Evolutionary conservation across 78 protist genomes (phyloP), one percentile per base, ranked within the genome.

Genomic region (Emiliania huxleyi): DNA sequence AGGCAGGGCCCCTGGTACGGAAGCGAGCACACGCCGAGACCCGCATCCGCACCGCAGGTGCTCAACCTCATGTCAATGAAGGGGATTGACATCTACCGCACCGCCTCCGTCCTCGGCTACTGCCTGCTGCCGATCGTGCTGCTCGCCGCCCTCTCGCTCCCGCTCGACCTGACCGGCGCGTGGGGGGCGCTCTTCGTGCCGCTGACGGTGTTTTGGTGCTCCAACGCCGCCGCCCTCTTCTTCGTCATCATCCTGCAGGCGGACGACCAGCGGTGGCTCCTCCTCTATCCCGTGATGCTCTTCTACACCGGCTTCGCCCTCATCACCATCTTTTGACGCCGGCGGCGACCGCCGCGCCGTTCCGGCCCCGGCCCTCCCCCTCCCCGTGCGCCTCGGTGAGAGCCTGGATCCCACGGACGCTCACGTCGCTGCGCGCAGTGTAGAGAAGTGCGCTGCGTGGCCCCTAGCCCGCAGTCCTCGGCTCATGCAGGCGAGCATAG

Each of bases 211-310:
- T 19, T 81, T 40, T 81, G 89, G 89, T 81, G 56, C 38, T 22
- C 89, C 0, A 43, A 44, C 48, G 89, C 89, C 21, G 89, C 89
- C 29, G 1, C 89, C 44, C 89, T 81, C 48, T 44, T 81, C 48
- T 81, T 81, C 37, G 56, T 44, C 56, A 56, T 44, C 25, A 18
- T 0, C 23, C 89, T 81, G 35, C 25, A 33, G 4, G 48, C 52
- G 22, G 89, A 81, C 37, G 89, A 81, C 89, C 89, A 29, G 23
- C 89, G 89, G 0, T 81, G 87, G 87, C 89, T 81, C 22, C n/a
- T 81, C 19, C 56, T 42, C 44, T 81, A 81, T 38, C 89, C 89
- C 2, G 55, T 81, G 55, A 29, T 44, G 89, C 89, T 81, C 42
- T 81, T 81, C 89, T 81, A 81, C 89, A 44, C 56, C 25, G 1